A percentile compares a stretch with the other conserved stretches of the same genome.
Evolutionary conservation across 1,284 basidiomycete genomes (phyloP).

Genomic region (Rhodotorula sp.): DNA sequence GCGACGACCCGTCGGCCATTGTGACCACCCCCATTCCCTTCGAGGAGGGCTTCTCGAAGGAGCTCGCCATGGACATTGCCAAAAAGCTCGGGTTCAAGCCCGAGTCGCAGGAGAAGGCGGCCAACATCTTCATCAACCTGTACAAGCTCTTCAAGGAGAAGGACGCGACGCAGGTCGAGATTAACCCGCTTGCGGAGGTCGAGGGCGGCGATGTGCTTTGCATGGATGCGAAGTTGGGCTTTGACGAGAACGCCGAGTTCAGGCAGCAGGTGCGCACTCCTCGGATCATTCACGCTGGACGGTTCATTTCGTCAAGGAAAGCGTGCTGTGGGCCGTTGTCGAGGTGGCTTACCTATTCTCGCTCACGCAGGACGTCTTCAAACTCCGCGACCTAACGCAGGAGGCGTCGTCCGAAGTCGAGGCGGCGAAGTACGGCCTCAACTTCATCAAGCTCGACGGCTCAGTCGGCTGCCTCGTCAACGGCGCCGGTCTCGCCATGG

Average conservation of each 20-base stretch:
- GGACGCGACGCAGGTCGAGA: slow-evolving; percentile 99
- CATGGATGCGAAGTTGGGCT: slow-evolving; percentile 99
- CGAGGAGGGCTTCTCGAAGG: slow-evolving; percentile 72
- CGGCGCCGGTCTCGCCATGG: slow-evolving; percentile 98
- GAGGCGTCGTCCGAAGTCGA: slow-evolving; percentile 93
- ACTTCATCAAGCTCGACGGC: slow-evolving; percentile 99
- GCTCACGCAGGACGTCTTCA: slow-evolving; percentile 65
- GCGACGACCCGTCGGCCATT: slow-evolving; percentile 90
- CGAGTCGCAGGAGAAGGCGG: slow-evolving; percentile 72
- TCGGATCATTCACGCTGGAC: not conserved
- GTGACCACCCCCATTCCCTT: slow-evolving; percentile 93
- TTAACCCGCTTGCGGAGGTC: slow-evolving; percentile 97
- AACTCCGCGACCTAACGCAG: slow-evolving; percentile 85
- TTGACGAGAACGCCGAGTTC: slow-evolving; percentile 99
- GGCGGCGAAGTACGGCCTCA: slow-evolving; percentile 73
- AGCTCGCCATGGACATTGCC: slow-evolving; percentile 69
- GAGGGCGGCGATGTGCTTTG: slow-evolving; percentile 90
- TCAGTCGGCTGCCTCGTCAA: slow-evolving; percentile 98
- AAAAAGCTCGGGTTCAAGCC: slow-evolving; percentile 86
- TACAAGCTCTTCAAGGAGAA: slow-evolving; percentile 98
- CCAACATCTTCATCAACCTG: slow-evolving; percentile 89
- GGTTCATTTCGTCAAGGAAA: not conserved
- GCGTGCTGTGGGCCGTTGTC: no score
- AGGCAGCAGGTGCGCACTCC: slow-evolving; percentile 61
- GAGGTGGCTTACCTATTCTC: not conserved